These are phyloP conservation scores for Platanthera guangdongensis DNA, from an alignment of 106 monocot genomes.

Conservation along the genomic window DNA sequence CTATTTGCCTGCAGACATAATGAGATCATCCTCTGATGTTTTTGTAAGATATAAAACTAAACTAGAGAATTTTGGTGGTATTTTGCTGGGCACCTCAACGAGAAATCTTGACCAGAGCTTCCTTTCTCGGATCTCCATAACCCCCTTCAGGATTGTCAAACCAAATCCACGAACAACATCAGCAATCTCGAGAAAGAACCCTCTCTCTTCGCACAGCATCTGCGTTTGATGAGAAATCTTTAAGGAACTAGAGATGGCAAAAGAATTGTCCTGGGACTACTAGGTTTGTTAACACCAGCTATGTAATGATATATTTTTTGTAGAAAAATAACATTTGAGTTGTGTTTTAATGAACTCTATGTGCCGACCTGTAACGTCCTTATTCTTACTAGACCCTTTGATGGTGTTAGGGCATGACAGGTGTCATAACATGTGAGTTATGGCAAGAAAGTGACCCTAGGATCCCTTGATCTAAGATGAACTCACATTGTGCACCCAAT, in stretches of 20 bases:
- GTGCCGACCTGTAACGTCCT: no score
- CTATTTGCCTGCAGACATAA: constrained; percentile 53
- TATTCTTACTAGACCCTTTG: no score
- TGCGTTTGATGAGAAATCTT: constrained; percentile 12
- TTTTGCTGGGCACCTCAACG: constrained; percentile 56
- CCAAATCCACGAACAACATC: constrained; percentile 80
- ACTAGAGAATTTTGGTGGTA: background rate
- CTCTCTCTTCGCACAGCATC: constrained; percentile 94
- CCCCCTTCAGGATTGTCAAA: constrained; percentile 88
- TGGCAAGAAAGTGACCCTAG: no score
- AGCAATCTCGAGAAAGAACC: constrained; percentile 91
- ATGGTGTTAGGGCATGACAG: no score
- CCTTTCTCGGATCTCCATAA: constrained; percentile 70
- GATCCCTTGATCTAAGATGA: no score
- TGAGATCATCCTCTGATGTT: background rate
- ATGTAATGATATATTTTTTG: no score
- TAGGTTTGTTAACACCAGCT: no score
- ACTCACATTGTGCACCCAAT: no score
- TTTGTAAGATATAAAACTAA: background rate
- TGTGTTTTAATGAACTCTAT: no score
- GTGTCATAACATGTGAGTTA: no score
- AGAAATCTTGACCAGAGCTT: constrained; percentile 95
- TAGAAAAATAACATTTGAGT: no score
- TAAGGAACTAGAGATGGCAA: background rate
- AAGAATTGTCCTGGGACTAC: no score